Evolutionary conservation across 1,284 basidiomycete genomes (phyloP).

Genomic region (Melampsora americana): DNA sequence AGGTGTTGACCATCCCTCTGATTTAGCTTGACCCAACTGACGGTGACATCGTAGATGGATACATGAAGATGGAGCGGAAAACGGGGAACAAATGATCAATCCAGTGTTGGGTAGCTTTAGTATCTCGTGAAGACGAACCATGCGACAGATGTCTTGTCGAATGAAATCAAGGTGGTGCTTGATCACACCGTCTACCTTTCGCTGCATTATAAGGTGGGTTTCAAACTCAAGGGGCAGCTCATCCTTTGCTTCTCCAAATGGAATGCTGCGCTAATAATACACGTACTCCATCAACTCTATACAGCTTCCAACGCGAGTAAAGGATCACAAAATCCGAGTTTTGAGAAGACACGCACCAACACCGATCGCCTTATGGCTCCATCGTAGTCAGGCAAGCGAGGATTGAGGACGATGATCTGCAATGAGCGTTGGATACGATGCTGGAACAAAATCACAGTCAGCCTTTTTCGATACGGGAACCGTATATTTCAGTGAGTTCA

Average conservation of each 20-base stretch:
- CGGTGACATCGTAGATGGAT: background rate
- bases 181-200: background rate
- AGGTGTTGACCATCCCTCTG: background rate
- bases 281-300: background rate
- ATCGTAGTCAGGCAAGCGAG: background rate
- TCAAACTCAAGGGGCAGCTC: background rate
- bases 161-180: background rate
- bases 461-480: background rate
- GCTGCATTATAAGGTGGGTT: background rate
- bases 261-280: background rate
- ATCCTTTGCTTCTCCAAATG: background rate
- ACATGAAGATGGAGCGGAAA: too few relatives aligned
- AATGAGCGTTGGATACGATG: background rate
- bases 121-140: background rate
- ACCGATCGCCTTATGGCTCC: background rate
- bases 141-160: background rate
- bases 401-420: background rate
- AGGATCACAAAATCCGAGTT: background rate
- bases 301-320: background rate
- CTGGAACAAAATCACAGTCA: background rate
- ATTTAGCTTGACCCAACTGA: background rate
- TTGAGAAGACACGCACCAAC: background rate
- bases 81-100: too few relatives aligned
- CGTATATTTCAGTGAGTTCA: background rate
- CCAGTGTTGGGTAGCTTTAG: too few relatives aligned